Base-by-base conservation (phyloP, 331 rosid species). In the Ulmus americana region DNA sequence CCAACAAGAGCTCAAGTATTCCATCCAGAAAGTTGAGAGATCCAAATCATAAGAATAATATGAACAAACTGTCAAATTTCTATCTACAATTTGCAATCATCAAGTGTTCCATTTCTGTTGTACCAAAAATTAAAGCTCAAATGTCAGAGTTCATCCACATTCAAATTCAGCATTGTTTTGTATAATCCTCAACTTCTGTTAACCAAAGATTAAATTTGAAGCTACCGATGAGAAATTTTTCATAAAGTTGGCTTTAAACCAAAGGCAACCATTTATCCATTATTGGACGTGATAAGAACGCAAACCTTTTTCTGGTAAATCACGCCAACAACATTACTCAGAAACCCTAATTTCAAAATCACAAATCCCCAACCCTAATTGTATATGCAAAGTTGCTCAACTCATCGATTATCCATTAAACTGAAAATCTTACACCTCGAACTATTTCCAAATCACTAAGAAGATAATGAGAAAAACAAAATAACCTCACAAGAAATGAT, bases 1-100 rank as follows among this genome's bases (percentile, higher is more conserved):
- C 64, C 99, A 87, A 63, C 79, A 85, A 45, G 97, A 90, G 79
- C 95, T 87, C 35, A 94, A 85, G 91, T 79, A 68, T 75, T 82
- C 91, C 80, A 87, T 94, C 76, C 83, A 82, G 72, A 94, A 80
- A 79, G 82, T 80, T 46, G 97, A 90, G 73, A 74, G 55, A 72
- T 54, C 56, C 45, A 77, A 82, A 75, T 67, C 39, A 64, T 74
- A 48, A 44, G 57, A 16, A 61, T 8, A 35, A 15, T 47, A 72
- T 51, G 64, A 35, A 68, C 20, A 59, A 68, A 61, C 80, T 69
- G 59, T 28, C 68, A 42, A 43, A 71, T 56, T 62, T 45, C 48
- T 2, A 45, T 58, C 48, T 44, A 47, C 64, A 22, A 58, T 68
- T 67, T 44, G 64, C 68, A 46, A 55, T 71, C 52, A 14, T 57